Conservation (phyloP, 106 monocot genomes). For the Dendrobium officinale region DNA sequence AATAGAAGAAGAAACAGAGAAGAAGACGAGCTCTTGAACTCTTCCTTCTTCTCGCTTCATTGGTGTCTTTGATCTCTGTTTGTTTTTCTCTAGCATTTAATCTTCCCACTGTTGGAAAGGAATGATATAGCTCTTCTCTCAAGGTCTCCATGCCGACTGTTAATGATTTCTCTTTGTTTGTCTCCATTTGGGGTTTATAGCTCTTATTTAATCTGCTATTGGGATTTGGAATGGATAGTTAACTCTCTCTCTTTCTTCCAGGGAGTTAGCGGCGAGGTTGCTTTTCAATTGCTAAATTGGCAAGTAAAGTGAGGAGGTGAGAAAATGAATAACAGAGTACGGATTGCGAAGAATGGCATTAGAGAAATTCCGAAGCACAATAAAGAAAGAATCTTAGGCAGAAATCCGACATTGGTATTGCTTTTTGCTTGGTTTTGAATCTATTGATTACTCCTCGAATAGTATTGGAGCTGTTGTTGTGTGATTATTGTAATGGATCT, state of each 20-base stretch:
- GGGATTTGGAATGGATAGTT: background rate
- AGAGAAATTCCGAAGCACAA: background rate
- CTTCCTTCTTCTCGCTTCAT: background rate
- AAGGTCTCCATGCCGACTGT: background rate
- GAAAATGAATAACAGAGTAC: conserved; percentile 19
- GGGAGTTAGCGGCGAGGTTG: background rate
- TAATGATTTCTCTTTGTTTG: background rate
- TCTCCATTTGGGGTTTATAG: background rate
- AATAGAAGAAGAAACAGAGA: background rate
- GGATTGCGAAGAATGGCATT: background rate
- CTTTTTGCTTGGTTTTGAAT: background rate
- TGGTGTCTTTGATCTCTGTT: background rate
- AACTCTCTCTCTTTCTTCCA: background rate
- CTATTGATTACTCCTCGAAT: background rate
- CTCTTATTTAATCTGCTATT: background rate
- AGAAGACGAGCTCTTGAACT: background rate
- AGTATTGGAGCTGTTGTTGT: background rate
- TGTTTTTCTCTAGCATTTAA: background rate
- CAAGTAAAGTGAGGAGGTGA: background rate
- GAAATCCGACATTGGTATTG: conserved; percentile 1
- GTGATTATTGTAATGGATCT: background rate
- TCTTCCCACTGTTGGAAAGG: background rate
- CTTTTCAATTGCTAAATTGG: background rate
- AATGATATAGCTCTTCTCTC: background rate
- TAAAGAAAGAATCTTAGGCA: background rate